Base-by-base conservation (phyloP, 345 rosid genomes). In the Eucalyptus erythrocorys region DNA sequence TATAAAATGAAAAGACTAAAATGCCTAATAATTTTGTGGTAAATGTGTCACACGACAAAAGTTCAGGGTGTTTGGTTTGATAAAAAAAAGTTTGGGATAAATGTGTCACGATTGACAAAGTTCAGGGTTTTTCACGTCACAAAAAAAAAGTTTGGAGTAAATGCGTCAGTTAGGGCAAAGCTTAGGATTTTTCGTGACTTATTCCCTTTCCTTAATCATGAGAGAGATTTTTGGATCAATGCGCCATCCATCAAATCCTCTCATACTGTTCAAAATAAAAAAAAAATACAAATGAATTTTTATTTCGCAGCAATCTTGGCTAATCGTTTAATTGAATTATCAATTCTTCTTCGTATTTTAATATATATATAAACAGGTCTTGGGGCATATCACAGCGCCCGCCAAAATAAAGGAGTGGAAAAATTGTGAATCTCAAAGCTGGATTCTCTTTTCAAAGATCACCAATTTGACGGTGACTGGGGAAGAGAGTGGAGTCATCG, bases 381-480 rank as follows among this genome's bases (percentile, higher is more conserved):
- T 14, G 40, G 92, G 91, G 49, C 87, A 37, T 1, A 15, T 91
- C 37, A 86, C 40, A 85, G 95, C 94, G n/a, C 89, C 95, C 1
- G 84, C 50, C 45, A 71, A 48, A 30, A 66, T 40, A 59, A 89
- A 42, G 12, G 87, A 51, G 24, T 93, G 95, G 95, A 89, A 86
- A 11, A 91, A 90, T 2, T 88, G 88, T 66, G 87, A 40, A 47
- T 82, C 53, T 22, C 87, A 89, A 1, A 53, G 49, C 86, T 93
- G 94, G 94, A 85, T 94, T 53, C 53, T 66, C 15, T 93, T 92
- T 43, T 34, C 86, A 7, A 88, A 88, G 47, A 88, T 93, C 7
- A 80, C 48, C 30, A 92, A 92, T 45, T 89, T 94, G 48, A 86
- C 71, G 22, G 49, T 94, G 37, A 87, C 88, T 61, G 94, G 94